Percentiles rank a stretch among this genome's conserved stretches.
phyloP scores from a whole-genome alignment of 257 asterid genomes.

The Ehretia macrophylla region DNA sequence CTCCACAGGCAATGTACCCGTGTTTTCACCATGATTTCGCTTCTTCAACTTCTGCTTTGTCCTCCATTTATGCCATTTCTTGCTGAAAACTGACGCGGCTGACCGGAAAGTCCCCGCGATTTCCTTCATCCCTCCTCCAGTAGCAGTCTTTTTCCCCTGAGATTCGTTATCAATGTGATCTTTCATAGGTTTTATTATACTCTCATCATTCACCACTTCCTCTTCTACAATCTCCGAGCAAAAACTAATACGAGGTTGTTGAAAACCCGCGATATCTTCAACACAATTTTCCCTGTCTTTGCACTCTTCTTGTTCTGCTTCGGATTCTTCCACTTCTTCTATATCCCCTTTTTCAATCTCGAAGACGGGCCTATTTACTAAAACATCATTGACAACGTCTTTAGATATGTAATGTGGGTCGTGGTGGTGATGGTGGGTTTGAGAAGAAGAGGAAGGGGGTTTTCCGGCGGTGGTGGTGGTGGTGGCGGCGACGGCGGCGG shows the following conservation, averaged over 20 bases:
- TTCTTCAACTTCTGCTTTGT: constrained; percentile 62
- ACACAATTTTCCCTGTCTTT: constrained; percentile 25
- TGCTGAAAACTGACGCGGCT: constrained; percentile 62
- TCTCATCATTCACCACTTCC: constrained; percentile 17
- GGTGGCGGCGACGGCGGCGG: not conserved
- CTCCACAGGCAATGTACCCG: constrained; percentile 45
- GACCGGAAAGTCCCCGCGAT: constrained; percentile 53
- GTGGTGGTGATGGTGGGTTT: constrained; percentile 5
- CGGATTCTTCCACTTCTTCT: constrained; percentile 19
- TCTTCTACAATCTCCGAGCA: constrained; percentile 47
- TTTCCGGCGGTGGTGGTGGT: not conserved
- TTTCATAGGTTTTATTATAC: constrained; percentile 47
- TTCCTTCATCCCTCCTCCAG: constrained; percentile 11
- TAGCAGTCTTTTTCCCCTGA: constrained; percentile 36
- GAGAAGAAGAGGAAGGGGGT: not conserved
- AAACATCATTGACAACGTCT: not conserved
- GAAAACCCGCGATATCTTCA: constrained; percentile 6
- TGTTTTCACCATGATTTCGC: constrained; percentile 30
- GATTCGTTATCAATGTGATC: constrained; percentile 54
- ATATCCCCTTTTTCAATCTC: constrained; percentile 29
- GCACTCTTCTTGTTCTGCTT: constrained; percentile 28
- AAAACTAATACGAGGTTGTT: constrained; percentile 1
- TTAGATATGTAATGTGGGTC: not conserved
- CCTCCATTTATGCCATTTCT: constrained; percentile 76
- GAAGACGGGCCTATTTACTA: constrained; percentile 29